Percentiles rank a stretch among this genome's conserved stretches.
These are phyloP conservation scores for Dichotomopilus funicola DNA, from an alignment of 2,329 filamentous ascomycete species.

Conservation along the genomic window DNA sequence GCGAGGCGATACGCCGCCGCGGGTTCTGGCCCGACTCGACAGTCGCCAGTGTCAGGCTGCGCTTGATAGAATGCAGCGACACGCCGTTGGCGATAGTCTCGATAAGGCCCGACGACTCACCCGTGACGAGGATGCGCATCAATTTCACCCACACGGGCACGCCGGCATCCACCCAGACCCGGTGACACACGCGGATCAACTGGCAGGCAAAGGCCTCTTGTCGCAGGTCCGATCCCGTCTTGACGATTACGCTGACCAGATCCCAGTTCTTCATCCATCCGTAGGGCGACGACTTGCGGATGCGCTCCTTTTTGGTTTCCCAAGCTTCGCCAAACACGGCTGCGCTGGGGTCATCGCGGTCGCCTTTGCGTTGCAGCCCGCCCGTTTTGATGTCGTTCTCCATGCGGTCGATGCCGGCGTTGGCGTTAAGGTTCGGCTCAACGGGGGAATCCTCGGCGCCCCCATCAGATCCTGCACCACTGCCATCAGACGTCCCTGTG, in stretches of 20 bases:
- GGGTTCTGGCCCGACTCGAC: constrained; percentile 69
- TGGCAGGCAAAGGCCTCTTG: constrained; percentile 86
- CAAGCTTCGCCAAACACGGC: constrained; percentile 84
- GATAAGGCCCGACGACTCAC: constrained; percentile 76
- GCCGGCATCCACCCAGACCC: constrained; percentile 70
- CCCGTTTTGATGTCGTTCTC: constrained; percentile 86
- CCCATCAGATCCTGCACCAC: constrained; percentile 31
- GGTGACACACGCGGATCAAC: constrained; percentile 72
- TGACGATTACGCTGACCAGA: constrained; percentile 78
- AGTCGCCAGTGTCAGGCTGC: constrained; percentile 68
- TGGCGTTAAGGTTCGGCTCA: constrained; percentile 54
- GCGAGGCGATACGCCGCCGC: constrained; percentile 67
- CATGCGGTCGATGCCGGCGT: constrained; percentile 74
- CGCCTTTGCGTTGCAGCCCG: constrained; percentile 71
- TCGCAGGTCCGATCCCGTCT: constrained; percentile 74
- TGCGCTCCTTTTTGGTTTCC: constrained; percentile 77
- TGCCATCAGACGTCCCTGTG: constrained; percentile 20
- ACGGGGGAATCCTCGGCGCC: constrained; percentile 46
- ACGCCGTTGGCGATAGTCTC: constrained; percentile 87
- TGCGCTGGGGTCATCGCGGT: constrained; percentile 78
- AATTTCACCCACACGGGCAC: constrained; percentile 82
- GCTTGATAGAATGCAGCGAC: constrained; percentile 78
- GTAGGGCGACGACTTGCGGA: constrained; percentile 75
- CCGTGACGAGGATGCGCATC: constrained; percentile 81
- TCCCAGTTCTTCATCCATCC: constrained; percentile 91